A percentile compares a stretch with the other conserved stretches of the same genome.
phyloP scores from a whole-genome alignment of 306 rosid species.

The Trifolium subterraneum region DNA sequence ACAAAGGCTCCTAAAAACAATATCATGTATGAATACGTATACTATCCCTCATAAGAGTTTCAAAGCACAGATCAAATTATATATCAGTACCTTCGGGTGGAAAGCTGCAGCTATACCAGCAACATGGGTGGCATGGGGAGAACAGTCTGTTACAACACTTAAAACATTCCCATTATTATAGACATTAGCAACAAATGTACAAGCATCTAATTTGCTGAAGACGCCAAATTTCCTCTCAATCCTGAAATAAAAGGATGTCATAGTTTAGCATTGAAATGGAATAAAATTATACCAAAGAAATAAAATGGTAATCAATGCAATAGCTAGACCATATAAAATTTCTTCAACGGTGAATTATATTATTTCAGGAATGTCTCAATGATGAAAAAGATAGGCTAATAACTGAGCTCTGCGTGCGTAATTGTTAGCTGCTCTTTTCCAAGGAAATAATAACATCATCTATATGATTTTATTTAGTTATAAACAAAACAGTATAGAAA shows the following conservation, averaged over 20 bases:
- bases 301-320: conserved; percentile 30
- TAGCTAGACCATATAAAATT: conserved; percentile 36
- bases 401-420: conserved; percentile 7
- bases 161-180: conserved; percentile 83
- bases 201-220: conserved; percentile 96
- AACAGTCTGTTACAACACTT: conserved; percentile 90
- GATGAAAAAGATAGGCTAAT: conserved; percentile 33
- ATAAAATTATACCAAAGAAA: conserved; percentile 4
- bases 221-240: conserved; percentile 76
- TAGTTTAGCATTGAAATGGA: conserved; percentile 31
- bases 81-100: conserved; percentile 81
- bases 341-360: conserved; percentile 20
- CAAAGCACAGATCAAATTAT: conserved; percentile 34
- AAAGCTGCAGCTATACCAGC: conserved; percentile 95
- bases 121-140: conserved; percentile 97
- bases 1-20: conserved; percentile 77
- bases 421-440: conserved; percentile 20
- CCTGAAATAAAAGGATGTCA: conserved; percentile 56
- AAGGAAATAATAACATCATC: conserved; percentile 11
- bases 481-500: conserved; percentile 10
- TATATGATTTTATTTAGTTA: conserved; percentile 8
- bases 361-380: conserved; percentile 31
- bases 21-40: conserved; percentile 43
- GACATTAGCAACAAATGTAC: conserved; percentile 84
- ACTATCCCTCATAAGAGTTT: conserved; percentile 9